A percentile compares a stretch with the other conserved stretches of the same genome.
phyloP scores from a whole-genome alignment of 257 asterid genomes.

The Cordia subcordata region DNA sequence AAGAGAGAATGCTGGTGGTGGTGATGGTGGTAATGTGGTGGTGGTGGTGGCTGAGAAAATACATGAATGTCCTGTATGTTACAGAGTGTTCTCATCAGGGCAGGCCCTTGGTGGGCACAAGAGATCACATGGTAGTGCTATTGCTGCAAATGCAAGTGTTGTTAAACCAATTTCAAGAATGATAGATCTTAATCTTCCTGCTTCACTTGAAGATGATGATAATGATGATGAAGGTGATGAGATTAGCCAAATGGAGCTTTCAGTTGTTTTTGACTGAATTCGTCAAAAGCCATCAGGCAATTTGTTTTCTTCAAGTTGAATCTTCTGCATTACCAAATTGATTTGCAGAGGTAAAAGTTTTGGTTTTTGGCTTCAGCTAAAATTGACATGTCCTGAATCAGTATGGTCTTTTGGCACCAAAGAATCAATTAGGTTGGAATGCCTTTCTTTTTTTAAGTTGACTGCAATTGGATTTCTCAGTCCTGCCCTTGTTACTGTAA shows the following conservation, averaged over 20 bases:
- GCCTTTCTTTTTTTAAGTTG: background rate
- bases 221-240: constrained; percentile 42
- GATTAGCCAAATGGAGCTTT: constrained; percentile 48
- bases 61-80: constrained; percentile 77
- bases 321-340: background rate
- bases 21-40: constrained; percentile 4
- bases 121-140: constrained; percentile 56
- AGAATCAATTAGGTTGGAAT: no score
- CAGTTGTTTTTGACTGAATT: constrained; percentile 20
- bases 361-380: background rate
- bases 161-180: constrained; percentile 28
- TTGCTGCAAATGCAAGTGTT: constrained; percentile 26
- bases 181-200: constrained; percentile 87
- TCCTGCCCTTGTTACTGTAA: background rate
- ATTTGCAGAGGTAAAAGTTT: background rate
- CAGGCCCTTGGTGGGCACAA: constrained; percentile 96
- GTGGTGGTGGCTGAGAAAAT: constrained; percentile 34
- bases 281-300: no score
- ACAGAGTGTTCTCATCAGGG: constrained; percentile 71
- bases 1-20: background rate
- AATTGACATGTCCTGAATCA: background rate
- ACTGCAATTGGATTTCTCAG: background rate
- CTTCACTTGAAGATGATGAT: constrained; percentile 57
- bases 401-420: background rate
- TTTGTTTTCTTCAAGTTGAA: no score